Evolutionary conservation across 208 protist genomes (phyloP).

Genomic region (Trypanosoma grayi): DNA sequence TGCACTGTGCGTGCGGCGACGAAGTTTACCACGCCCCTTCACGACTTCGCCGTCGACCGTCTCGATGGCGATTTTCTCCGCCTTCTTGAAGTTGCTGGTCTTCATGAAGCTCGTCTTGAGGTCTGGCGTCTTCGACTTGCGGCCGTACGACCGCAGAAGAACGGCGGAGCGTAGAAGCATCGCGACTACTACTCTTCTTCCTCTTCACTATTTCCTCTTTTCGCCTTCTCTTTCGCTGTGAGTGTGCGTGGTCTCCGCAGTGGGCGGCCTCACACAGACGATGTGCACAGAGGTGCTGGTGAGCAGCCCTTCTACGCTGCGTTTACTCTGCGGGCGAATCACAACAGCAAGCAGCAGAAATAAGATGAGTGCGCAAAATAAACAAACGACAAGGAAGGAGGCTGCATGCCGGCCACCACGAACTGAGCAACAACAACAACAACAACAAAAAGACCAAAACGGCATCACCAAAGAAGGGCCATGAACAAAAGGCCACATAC

Average conservation of each 20-base stretch:
- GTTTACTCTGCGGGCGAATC: no score
- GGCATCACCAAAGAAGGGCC: no score
- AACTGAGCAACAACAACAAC: no score
- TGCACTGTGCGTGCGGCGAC: slow-evolving; percentile 73
- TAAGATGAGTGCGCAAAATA: slow-evolving; percentile 9
- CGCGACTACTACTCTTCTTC: not conserved
- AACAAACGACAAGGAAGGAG: slow-evolving; percentile 9
- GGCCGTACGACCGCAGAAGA: slow-evolving; percentile 47
- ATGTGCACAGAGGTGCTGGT: no score
- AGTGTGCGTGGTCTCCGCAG: not conserved
- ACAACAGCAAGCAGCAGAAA: slow-evolving; percentile 9
- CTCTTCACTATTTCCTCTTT: not conserved
- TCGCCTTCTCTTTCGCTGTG: not conserved
- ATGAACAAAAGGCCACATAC: no score
- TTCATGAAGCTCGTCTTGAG: slow-evolving; percentile 78
- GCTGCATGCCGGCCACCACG: no score
- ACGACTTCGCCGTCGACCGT: slow-evolving; percentile 84
- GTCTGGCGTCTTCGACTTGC: slow-evolving; percentile 64
- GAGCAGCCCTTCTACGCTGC: no score
- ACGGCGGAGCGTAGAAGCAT: slow-evolving; percentile 48
- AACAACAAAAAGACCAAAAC: no score
- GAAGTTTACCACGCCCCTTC: slow-evolving; percentile 77
- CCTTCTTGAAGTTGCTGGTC: slow-evolving; percentile 78
- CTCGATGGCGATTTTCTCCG: slow-evolving; percentile 62
- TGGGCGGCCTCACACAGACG: no score